Base-by-base conservation (phyloP, 2,329 filamentous ascomycete species). In the Fusarium multiceps region DNA sequence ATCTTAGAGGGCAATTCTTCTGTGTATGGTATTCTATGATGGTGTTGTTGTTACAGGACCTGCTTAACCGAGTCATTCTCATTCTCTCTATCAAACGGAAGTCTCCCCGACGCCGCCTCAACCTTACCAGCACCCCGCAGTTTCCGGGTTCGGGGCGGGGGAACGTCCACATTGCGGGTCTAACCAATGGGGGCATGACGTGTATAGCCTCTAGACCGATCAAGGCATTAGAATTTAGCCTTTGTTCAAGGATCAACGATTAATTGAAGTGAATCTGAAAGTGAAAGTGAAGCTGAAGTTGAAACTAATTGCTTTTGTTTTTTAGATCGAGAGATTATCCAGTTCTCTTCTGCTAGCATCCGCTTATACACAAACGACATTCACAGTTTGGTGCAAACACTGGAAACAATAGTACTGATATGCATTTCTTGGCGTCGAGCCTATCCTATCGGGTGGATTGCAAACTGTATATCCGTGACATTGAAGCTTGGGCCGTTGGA, bases 51-150 rank as follows among this genome's bases (percentile, higher is more conserved):
- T 37, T 37, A 37, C 34, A 37, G 10, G 34, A 37, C 34, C 18
- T 37, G 34, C 18, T 42, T 25, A 16, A 13, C 28, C 59, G 45
- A 57, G 51, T 63, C 46, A 62, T 55, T n/a, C n/a, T n/a, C n/a
- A n/a, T n/a, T n/a, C n/a, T n/a, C n/a, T n/a, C n/a, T n/a, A 21
- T 13, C 32, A 55, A 34, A 11, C 46, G 47, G 47, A 55, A 61
- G 37, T 28, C 32, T 55, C 27, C 46, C 57, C 57, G 47, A 48
- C 47, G 40, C 27, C 20, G 55, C 68, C 69, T 45, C 42, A 72
- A 72, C 67, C 57, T 69, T 71, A 67, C 72, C 71, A 74, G 63
- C 63, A 71, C 70, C 72, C 72, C 72, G 70, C 72, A 57, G 72
- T 72, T 51, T 63, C 60, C 49, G 41, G 46, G 50, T 48, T 66